phyloP scores from a whole-genome alignment of 805 yeast genomes.

The Hanseniaspora nectarophila region DNA sequence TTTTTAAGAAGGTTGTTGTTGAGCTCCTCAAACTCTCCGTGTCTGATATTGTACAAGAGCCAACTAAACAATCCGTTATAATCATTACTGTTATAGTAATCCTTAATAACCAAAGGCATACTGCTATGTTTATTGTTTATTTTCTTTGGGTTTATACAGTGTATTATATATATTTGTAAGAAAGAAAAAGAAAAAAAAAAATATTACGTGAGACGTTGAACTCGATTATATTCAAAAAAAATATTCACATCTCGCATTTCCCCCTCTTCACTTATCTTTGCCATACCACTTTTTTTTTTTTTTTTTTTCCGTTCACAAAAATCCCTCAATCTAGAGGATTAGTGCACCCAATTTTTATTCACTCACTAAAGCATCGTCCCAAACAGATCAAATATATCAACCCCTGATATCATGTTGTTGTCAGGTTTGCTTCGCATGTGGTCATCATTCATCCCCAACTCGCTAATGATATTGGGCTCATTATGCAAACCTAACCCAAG shows the following conservation, averaged over 20 bases:
- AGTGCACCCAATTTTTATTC: background rate
- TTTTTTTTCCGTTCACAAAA: background rate
- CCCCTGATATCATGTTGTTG: background rate
- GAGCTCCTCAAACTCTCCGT: conserved; percentile 30
- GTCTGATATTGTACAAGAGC: conserved; percentile 28
- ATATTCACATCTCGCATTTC: no score
- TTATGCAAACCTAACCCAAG: background rate
- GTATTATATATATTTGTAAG: background rate
- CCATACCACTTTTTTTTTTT: no score
- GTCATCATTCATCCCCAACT: background rate
- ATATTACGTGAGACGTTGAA: no score
- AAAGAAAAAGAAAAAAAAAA: background rate
- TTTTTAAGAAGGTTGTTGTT: conserved; percentile 23
- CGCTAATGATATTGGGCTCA: background rate
- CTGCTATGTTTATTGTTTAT: background rate
- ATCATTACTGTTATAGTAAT: conserved; percentile 25
- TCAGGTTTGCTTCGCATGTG: background rate
- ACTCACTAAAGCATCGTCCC: background rate
- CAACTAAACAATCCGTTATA: conserved; percentile 30
- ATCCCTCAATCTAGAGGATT: background rate
- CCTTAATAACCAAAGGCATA: conserved; percentile 26
- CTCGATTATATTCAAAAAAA: no score
- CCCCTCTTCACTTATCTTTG: no score
- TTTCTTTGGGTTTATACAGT: background rate
- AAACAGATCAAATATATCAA: conserved; percentile 1